These are phyloP conservation scores for Carex sylvatica DNA, from an alignment of 202 grass and related monocot genomes.

Conservation along the genomic window DNA sequence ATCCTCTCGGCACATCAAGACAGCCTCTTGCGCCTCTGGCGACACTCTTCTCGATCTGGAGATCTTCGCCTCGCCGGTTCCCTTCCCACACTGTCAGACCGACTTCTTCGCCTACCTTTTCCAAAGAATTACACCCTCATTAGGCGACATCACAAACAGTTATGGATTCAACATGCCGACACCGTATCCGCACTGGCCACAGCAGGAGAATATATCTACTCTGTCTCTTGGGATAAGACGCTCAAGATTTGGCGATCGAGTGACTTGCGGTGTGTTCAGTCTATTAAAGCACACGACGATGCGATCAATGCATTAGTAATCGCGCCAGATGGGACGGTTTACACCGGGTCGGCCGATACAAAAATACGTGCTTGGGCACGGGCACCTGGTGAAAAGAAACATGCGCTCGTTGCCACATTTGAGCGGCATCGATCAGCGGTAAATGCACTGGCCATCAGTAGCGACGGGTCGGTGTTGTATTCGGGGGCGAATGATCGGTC, in stretches of 20 bases:
- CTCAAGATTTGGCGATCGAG: constrained; percentile 78
- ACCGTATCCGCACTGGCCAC: constrained; percentile 49
- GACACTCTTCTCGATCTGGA: constrained; percentile 18
- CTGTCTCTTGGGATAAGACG: constrained; percentile 90
- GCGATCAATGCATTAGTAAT: constrained; percentile 76
- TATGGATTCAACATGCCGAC: constrained; percentile 76
- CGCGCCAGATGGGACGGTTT: constrained; percentile 57
- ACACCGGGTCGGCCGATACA: constrained; percentile 73
- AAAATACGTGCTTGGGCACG: constrained; percentile 62
- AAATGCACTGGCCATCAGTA: constrained; percentile 67
- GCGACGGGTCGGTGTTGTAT: constrained; percentile 43
- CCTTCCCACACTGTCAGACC: constrained; percentile 60
- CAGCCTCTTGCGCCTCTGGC: constrained; percentile 56
- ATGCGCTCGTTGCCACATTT: constrained; percentile 51
- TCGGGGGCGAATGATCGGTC: constrained; percentile 66
- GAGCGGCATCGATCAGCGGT: constrained; percentile 65
- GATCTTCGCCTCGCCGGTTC: constrained; percentile 44
- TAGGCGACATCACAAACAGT: constrained; percentile 53
- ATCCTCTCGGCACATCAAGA: constrained; percentile 70
- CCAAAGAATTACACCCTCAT: constrained; percentile 58
- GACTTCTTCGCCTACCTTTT: constrained; percentile 56
- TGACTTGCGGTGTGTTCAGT: constrained; percentile 74
- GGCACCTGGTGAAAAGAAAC: constrained; percentile 10
- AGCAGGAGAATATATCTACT: constrained; percentile 64
- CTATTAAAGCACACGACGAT: constrained; percentile 68